phyloP scores from a whole-genome alignment of 2,329 filamentous ascomycete genomes.

The Lecanicillium sp. region DNA sequence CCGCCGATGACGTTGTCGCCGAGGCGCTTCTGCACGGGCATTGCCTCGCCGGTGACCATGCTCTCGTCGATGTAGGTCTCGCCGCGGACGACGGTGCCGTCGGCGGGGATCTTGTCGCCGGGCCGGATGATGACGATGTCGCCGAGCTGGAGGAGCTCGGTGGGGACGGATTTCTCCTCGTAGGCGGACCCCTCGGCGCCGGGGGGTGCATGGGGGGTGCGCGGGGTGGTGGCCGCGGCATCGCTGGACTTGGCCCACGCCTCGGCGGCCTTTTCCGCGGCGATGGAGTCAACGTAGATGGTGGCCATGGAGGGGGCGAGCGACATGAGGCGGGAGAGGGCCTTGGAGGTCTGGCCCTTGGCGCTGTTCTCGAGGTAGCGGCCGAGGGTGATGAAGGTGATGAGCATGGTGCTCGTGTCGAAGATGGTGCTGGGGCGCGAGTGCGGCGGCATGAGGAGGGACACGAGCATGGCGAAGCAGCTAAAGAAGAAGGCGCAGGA shows the following conservation, averaged over 20 bases:
- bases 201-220: conserved; percentile 27
- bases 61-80: conserved; percentile 95
- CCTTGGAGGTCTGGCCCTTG: conserved; percentile 93
- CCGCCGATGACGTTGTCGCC: conserved; percentile 79
- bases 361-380: conserved; percentile 90
- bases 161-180: conserved; percentile 84
- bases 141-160: conserved; percentile 87
- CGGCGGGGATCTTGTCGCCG: conserved; percentile 93
- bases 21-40: conserved; percentile 86
- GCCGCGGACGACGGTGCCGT: conserved; percentile 78
- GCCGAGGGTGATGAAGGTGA: conserved; percentile 89
- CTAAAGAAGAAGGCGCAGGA: conserved; percentile 97
- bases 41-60: conserved; percentile 97
- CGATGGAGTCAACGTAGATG: conserved; percentile 91
- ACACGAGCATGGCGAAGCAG: conserved; percentile 77
- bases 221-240: conserved; percentile 20
- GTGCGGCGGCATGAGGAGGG: conserved; percentile 68
- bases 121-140: conserved; percentile 90
- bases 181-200: conserved; percentile 51
- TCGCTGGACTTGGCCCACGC: conserved; percentile 48
- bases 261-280: conserved; percentile 84
- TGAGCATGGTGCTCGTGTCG: conserved; percentile 96
- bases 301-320: conserved; percentile 94
- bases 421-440: conserved; percentile 82
- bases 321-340: conserved; percentile 90